Evolutionary conservation across 495 filamentous ascomycete species (phyloP), one percentile per base, ranked within the genome.

Genomic region (Hyaloscypha variabilis): DNA sequence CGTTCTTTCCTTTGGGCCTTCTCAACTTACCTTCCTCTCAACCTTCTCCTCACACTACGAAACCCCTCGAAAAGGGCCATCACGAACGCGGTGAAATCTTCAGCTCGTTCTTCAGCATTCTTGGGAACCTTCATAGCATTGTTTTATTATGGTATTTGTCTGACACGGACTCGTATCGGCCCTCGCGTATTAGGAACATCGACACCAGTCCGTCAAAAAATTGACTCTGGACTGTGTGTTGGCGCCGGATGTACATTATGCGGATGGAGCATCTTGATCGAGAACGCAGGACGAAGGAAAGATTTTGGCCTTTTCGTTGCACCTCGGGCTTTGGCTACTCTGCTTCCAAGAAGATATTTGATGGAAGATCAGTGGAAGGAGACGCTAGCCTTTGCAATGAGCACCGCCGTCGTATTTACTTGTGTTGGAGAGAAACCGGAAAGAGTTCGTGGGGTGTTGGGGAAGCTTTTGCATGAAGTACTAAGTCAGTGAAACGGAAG

Each of bases 111-210:
- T 19, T 94, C 93, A 8, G 82, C 89, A 3, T 97, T 97, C 76
- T 82, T 97, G 2, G 92, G 88, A 1, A 80, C 89, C 0, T 97
- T 96, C 74, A 89, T 97, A 64, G 78, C 84, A 11, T 79, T 94
- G 2, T 96, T 95, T 68, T 97, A 94, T 77, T 97, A 97, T 74
- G 86, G 87, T 29, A 90, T 97, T 8, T 97, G 94, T 72, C 85
- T 97, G 0, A 82, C 90, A 2, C 85, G 94, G 34, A 94, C 90
- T 3, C 80, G 90, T n/a, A 58, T 97, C 10, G 93, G 94, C 0
- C 94, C 94, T 2, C 77, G 77, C 56, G 34, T 96, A 26, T 78
- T 94, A 29, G 78, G 82, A 21, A 77, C 71, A 2, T 80, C 85
- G 49, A 77, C 75, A 0, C 70, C 70, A 24, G 64, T 70, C 11